Evolutionary conservation across 257 asterid species (phyloP).

Genomic region (Nicotiana sylvestris): DNA sequence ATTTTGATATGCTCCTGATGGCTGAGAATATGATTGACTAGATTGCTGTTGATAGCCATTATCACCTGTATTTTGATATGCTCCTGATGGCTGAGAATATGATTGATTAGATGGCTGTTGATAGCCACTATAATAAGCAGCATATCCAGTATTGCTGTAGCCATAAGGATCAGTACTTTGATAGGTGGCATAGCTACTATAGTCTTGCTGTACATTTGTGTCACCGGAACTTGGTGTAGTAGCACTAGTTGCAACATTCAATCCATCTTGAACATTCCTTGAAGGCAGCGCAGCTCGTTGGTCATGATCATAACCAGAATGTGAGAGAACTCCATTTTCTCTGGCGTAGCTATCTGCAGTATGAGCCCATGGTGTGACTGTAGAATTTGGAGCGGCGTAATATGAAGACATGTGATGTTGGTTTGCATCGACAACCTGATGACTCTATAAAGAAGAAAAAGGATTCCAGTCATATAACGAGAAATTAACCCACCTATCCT

Average conservation of each 20-base stretch:
- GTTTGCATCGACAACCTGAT: constrained; percentile 43
- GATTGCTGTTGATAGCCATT: no score
- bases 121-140: constrained; percentile 66
- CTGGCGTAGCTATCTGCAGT: constrained; percentile 43
- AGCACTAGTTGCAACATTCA: constrained; percentile 39
- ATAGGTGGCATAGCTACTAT: constrained; percentile 62
- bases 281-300: constrained; percentile 40
- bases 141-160: constrained; percentile 58
- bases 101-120: constrained; percentile 63
- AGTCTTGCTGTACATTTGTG: constrained; percentile 55
- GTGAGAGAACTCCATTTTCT: constrained; percentile 63
- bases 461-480: constrained; percentile 9
- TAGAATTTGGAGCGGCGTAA: constrained; percentile 50
- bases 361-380: constrained; percentile 55
- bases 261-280: constrained; percentile 58
- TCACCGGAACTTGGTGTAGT: constrained; percentile 69
- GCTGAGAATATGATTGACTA: no score
- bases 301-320: constrained; percentile 49
- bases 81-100: constrained; percentile 65
- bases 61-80: constrained; percentile 97
- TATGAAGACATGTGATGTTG: constrained; percentile 57
- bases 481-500: constrained; percentile 8
- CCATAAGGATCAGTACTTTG: constrained; percentile 71
- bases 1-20: no score
- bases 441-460: constrained; percentile 43